Evolutionary conservation across 2,329 filamentous ascomycete genomes (phyloP).

Genomic region (Fusarium marasasianum): DNA sequence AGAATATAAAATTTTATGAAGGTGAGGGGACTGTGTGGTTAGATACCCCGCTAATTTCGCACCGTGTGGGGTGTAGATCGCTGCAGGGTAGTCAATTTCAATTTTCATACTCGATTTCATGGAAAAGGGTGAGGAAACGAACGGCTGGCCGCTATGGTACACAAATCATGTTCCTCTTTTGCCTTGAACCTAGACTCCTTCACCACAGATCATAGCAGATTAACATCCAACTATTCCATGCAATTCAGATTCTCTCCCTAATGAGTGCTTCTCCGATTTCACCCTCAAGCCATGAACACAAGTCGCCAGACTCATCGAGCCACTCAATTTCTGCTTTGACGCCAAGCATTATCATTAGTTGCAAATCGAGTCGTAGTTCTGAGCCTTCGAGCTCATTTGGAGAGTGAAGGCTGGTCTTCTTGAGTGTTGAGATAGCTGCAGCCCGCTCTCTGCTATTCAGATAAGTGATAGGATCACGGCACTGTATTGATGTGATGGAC

Average conservation of each 20-base stretch:
- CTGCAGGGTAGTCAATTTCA: constrained; percentile 37
- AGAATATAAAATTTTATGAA: constrained; percentile 46
- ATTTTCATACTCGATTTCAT: not conserved
- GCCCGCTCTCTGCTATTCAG: constrained; percentile 67
- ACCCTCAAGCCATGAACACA: constrained; percentile 60
- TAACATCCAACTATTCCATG: no score
- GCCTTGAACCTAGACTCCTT: no score
- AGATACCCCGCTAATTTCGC: constrained; percentile 48
- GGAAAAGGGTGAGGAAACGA: no score
- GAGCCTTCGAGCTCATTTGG: constrained; percentile 45
- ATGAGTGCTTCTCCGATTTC: constrained; percentile 45
- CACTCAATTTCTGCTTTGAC: constrained; percentile 82
- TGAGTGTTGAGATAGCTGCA: constrained; percentile 64
- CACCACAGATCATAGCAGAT: not conserved
- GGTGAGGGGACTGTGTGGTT: constrained; percentile 52
- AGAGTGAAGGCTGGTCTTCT: constrained; percentile 48
- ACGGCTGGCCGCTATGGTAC: not conserved
- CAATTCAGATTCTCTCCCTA: not conserved
- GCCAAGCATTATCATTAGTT: constrained; percentile 77
- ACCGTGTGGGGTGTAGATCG: constrained; percentile 41
- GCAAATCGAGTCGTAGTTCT: constrained; percentile 66
- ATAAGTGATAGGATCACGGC: constrained; percentile 44
- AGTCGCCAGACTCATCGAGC: constrained; percentile 64
- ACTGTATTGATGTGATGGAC: constrained; percentile 41
- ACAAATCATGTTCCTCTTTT: no score